Percentiles rank a stretch among this genome's conserved stretches.
phyloP scores from a whole-genome alignment of 2,329 filamentous ascomycete genomes.

The Colletotrichum graminicola region DNA sequence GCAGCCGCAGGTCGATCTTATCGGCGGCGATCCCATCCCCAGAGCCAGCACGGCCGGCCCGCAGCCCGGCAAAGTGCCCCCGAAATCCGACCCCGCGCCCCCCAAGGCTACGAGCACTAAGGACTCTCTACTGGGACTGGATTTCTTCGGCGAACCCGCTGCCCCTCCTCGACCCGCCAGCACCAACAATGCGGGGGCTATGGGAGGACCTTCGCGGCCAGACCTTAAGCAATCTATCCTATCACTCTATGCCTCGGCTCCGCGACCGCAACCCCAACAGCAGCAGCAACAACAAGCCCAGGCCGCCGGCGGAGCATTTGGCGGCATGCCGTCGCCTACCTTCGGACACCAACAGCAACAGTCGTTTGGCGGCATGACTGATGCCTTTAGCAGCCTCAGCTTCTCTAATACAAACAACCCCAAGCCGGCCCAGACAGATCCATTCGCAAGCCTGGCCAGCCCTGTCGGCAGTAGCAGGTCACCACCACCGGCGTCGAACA shows the following conservation, averaged over 20 bases:
- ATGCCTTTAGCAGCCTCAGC: conserved; percentile 74
- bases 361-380: conserved; percentile 75
- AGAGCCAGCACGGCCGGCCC: conserved; percentile 82
- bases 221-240: conserved; percentile 98
- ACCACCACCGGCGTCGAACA: conserved; percentile 52
- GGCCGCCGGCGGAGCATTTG: conserved; percentile 67
- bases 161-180: conserved; percentile 86
- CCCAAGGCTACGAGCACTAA: conserved; percentile 79
- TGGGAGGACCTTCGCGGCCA: conserved; percentile 79
- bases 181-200: conserved; percentile 74
- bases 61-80: conserved; percentile 66
- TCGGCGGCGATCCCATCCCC: conserved; percentile 78
- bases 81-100: conserved; percentile 74
- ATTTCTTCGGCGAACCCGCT: conserved; percentile 85
- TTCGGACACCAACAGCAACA: conserved; percentile 61
- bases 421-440: conserved; percentile 64
- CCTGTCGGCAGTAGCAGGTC: conserved; percentile 51
- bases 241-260: conserved; percentile 89
- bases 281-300: conserved; percentile 56
- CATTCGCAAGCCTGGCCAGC: conserved; percentile 72
- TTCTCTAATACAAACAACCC: conserved; percentile 55
- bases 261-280: conserved; percentile 75
- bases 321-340: conserved; percentile 73
- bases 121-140: conserved; percentile 91
- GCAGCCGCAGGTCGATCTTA: conserved; percentile 78